phyloP scores from a whole-genome alignment of 306 rosid species.

The Cucurbita moschata region DNA sequence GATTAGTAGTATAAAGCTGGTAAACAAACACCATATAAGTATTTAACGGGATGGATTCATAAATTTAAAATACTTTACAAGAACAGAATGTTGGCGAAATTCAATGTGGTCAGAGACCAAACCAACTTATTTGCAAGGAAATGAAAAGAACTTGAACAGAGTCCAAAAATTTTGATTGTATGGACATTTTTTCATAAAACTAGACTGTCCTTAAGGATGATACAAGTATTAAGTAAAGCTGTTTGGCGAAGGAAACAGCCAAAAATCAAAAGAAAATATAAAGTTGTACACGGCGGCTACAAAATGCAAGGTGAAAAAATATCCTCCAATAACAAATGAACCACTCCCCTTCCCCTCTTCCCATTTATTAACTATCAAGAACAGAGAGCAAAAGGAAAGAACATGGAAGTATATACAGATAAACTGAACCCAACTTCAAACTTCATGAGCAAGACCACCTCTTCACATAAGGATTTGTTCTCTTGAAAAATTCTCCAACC shows the following conservation, averaged over 20 bases:
- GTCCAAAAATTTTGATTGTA: neutral
- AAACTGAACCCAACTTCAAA: neutral
- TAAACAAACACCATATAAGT: neutral
- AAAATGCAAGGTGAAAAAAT: neutral
- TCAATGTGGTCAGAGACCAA: neutral
- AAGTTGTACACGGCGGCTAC: neutral
- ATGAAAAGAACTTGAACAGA: neutral
- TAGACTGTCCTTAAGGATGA: neutral
- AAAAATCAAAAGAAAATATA: neutral
- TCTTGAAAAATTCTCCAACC: neutral
- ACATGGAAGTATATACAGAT: neutral
- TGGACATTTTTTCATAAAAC: neutral
- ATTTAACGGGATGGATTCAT: neutral
- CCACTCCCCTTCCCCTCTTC: neutral
- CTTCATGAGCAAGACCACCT: neutral
- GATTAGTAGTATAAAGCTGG: neutral
- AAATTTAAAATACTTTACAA: neutral
- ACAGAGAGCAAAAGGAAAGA: neutral
- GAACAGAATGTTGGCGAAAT: neutral
- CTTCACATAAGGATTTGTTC: neutral
- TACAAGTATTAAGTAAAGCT: neutral
- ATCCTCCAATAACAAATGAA: neutral
- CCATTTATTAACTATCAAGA: neutral
- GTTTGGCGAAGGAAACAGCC: neutral
- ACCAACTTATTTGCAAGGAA: neutral